Evolutionary conservation across 805 yeast species (phyloP).

Genomic region (Wickerhamomyces rabaulensis): DNA sequence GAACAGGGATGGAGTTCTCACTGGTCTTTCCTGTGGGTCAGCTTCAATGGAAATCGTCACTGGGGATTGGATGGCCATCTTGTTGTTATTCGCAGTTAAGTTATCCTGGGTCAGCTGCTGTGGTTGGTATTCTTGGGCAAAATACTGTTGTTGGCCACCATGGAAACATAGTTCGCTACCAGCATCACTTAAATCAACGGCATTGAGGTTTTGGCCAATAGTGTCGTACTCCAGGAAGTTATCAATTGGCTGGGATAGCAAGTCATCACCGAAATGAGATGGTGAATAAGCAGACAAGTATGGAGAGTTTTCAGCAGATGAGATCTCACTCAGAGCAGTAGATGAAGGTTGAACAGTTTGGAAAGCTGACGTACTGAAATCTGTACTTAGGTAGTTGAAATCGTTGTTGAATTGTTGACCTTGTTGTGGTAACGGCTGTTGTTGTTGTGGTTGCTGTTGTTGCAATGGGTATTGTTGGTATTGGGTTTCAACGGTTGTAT

Average conservation of each 20-base stretch:
- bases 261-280: constrained; percentile 13
- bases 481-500: background rate
- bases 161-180: constrained; percentile 9
- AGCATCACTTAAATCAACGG: constrained; percentile 4
- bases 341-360: constrained; percentile 11
- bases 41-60: constrained; percentile 27
- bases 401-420: background rate
- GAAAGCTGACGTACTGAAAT: constrained; percentile 13
- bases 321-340: constrained; percentile 17
- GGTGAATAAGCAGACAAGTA: constrained; percentile 17
- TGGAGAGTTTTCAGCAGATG: constrained; percentile 23
- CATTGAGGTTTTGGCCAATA: constrained; percentile 2
- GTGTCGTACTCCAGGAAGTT: constrained; percentile 1
- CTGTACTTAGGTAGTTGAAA: constrained; percentile 10
- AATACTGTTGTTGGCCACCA: background rate
- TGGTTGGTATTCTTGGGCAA: constrained; percentile 6
- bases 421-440: background rate
- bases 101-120: constrained; percentile 19
- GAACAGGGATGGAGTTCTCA: constrained; percentile 52
- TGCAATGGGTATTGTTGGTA: background rate
- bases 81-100: constrained; percentile 7
- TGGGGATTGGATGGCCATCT: constrained; percentile 11
- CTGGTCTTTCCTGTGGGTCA: constrained; percentile 33
- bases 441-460: background rate
- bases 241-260: background rate